Base-by-base conservation (phyloP, 164 flowering plant genomes). In the Akebia trifoliata region DNA sequence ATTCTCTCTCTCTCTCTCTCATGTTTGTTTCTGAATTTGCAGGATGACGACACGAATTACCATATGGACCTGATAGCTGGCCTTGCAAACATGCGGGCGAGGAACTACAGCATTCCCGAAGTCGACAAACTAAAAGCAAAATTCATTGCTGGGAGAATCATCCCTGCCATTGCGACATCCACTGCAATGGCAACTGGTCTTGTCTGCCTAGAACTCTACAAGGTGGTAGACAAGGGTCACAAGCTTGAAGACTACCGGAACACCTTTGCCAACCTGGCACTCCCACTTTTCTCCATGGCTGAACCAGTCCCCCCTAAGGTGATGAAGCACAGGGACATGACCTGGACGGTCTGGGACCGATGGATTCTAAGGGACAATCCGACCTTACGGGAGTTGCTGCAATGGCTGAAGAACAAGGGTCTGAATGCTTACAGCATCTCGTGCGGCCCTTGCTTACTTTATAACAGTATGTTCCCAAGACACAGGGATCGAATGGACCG, bases 231-330 rank as follows among this genome's bases (percentile, higher is more conserved):
- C 36, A 86, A 84, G 26, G 81, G 76, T 11, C 93, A 86, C 79
- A 79, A 79, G 52, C 32, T 88, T 56, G 94, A 88, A 58, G 93
- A 82, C 66, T 88, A 88, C 60, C 64, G 89, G 5, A 88, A 88
- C 74, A 86, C 85, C 3, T 86, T 86, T 70, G 96, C 87, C 5
- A 88, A 88, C 75, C 68, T 88, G 21, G 92, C 88, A 9, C 78
- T 88, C 29, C 96, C 96, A n/a, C 60, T 88, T 4, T 88, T 88
- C 75, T 80, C 96, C 21, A 84, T 88, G 69, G 93, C 96, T 4
- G 93, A 84, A 72, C 96, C 96, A 11, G 90, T 86, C n/a, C 96
- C 93, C 4, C 94, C 96, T 1, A 84, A 86, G 76, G 85, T 81
- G 34, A 72, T 84, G 50, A 86, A 86, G 76, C 89, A 86, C 67